Base-by-base conservation (phyloP, 2,329 filamentous ascomycete genomes). In the Colletotrichum sp. region DNA sequence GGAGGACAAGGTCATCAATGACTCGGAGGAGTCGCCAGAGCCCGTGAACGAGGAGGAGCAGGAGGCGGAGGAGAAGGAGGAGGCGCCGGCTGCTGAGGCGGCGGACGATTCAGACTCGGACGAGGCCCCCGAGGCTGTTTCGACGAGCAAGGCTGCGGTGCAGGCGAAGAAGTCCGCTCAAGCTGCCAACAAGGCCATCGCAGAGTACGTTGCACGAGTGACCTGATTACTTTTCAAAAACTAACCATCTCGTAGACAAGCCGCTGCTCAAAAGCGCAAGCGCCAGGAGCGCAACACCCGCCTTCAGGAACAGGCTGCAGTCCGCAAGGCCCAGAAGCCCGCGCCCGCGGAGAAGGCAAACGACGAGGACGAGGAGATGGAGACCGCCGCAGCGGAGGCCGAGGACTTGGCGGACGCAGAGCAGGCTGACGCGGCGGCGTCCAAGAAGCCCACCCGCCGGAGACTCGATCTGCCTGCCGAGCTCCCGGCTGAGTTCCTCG, bases 51-150 rank as follows among this genome's bases (percentile, higher is more conserved):
- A 75, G 2, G 65, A 48, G 44, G 44, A 26, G 28, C 62, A 32
- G 28, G 48, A 66, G 30, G 28, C 26, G 2, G 78, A 83, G 22
- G 80, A 80, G 36, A 81, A 81, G 30, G 71, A 70, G 12, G 63
- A 39, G 28, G 65, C 77, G 24, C 71, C 72, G 12, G 75, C 85
- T 5, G 84, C 84, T 2, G 84, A 86, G 5, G 83, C 85, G 9
- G 85, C 84, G 2, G 86, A 87, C 55, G 85, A 85, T 13, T 88
- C 87, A 66, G 89, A 90, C 63, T 88, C 87, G 57, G 89, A 90
- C 59, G 90, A 92, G 68, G 90, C 90, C 0, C 90, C 90, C 10
- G 91, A 92, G 81, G 90, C 89, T 5, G 87, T 92, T n/a, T 92
- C 90, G 1, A 90, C 89, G 2, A 82, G 84, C 15, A 85, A 85